phyloP scores from a whole-genome alignment of 768 basidiomycete species.

The Pholiota conissans region DNA sequence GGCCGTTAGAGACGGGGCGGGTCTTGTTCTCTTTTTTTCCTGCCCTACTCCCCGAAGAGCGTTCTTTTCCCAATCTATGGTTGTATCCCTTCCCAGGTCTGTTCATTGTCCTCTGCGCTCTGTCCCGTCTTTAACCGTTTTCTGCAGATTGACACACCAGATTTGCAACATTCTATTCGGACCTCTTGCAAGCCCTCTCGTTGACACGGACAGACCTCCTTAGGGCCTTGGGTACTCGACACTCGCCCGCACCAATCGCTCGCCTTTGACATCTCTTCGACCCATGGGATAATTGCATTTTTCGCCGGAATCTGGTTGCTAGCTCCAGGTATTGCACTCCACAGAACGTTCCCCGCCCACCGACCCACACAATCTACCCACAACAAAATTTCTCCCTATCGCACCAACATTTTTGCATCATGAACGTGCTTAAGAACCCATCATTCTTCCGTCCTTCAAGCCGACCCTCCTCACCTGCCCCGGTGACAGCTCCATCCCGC shows the following conservation, averaged over 20 bases:
- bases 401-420: conserved; percentile 32
- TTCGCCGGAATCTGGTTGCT: conserved; percentile 40
- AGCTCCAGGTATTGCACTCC: conserved; percentile 27
- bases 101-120: conserved; percentile 12
- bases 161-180: conserved; percentile 59
- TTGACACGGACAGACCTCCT: conserved; percentile 79
- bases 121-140: conserved; percentile 8
- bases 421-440: conserved; percentile 68
- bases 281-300: conserved; percentile 55
- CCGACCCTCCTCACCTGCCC: conserved; percentile 63
- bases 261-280: conserved; percentile 25
- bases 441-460: conserved; percentile 65
- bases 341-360: conserved; percentile 14
- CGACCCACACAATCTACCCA: conserved; percentile 23
- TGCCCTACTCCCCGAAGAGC: conserved; percentile 17
- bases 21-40: conserved; percentile 22
- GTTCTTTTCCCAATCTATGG: conserved; percentile 49
- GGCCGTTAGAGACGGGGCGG: conserved; percentile 12
- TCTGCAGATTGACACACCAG: conserved; percentile 46
- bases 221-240: conserved; percentile 42
- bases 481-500: conserved; percentile 33
- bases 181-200: conserved; percentile 57
- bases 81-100: conserved; percentile 41
- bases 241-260: conserved; percentile 17
- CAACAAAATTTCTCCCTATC: conserved; percentile 11